Conservation (phyloP, 768 basidiomycete genomes). For the Termitomyces heimii region DNA sequence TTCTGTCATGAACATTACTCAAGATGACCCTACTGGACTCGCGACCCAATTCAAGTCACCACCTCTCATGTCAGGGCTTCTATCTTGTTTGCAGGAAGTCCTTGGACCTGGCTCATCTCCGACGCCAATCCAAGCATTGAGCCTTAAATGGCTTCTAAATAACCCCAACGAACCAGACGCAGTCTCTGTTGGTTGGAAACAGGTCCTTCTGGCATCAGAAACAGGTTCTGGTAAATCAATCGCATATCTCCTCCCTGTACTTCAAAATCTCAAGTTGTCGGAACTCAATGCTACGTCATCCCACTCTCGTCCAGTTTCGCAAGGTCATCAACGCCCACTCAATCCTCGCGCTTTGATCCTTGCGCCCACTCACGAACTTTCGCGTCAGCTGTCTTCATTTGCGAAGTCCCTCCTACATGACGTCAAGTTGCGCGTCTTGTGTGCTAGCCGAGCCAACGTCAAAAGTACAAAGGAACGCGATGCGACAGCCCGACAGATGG, state of each 20-base stretch:
- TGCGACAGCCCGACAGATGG: conserved; percentile 46
- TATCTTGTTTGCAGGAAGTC: conserved; percentile 48
- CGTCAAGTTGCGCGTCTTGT: conserved; percentile 70
- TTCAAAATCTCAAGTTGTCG: conserved; percentile 68
- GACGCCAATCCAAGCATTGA: conserved; percentile 75
- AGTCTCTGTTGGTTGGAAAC: conserved; percentile 26
- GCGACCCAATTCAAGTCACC: conserved; percentile 58
- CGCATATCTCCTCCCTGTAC: conserved; percentile 81
- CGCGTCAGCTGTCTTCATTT: conserved; percentile 70
- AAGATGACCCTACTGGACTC: conserved; percentile 6
- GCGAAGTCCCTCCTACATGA: conserved; percentile 73
- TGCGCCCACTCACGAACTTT: conserved; percentile 86
- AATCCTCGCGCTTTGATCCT: conserved; percentile 78
- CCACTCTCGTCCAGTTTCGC: neutral
- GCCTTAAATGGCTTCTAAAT: conserved; percentile 58
- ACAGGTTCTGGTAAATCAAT: conserved; percentile 92
- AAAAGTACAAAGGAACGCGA: conserved; percentile 23
- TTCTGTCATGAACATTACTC: conserved; percentile 4
- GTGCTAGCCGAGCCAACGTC: conserved; percentile 58
- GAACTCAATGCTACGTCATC: conserved; percentile 32
- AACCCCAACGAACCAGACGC: conserved; percentile 9
- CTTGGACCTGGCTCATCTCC: conserved; percentile 55
- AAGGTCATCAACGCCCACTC: conserved; percentile 24
- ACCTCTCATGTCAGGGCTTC: conserved; percentile 60
- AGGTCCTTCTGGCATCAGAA: conserved; percentile 77